Evolutionary conservation across 176 grass and related monocot genomes (phyloP).

Genomic region (Oryza coarctata): DNA sequence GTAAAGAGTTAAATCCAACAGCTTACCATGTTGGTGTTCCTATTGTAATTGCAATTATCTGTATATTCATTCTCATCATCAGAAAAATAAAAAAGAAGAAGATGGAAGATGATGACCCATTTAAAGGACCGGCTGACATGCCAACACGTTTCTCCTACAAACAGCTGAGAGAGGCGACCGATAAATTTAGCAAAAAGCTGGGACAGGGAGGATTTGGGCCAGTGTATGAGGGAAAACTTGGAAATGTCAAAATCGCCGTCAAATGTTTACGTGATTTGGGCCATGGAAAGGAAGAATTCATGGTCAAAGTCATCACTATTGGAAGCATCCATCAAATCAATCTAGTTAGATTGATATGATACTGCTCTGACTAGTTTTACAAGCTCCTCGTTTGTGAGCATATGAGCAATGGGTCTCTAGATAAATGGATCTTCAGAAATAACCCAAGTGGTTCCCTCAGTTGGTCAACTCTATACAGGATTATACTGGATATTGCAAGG

Average conservation of each 20-base stretch:
- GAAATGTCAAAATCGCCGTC: slow-evolving; percentile 50
- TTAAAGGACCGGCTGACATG: slow-evolving; percentile 62
- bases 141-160: slow-evolving; percentile 65
- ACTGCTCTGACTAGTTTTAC: slow-evolving; percentile 72
- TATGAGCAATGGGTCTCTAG: slow-evolving; percentile 68
- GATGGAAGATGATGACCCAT: slow-evolving; percentile 58
- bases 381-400: slow-evolving; percentile 80
- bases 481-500: slow-evolving; percentile 65
- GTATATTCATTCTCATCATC: slow-evolving; percentile 39
- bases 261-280: slow-evolving; percentile 67
- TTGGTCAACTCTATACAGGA: slow-evolving; percentile 65
- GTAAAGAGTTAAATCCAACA: slow-evolving; percentile 26
- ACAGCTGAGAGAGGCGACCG: slow-evolving; percentile 64
- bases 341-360: slow-evolving; percentile 69
- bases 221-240: slow-evolving; percentile 62
- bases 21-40: slow-evolving; percentile 30
- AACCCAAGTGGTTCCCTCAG: slow-evolving; percentile 52
- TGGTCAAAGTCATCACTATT: slow-evolving; percentile 74
- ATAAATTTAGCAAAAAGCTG: slow-evolving; percentile 79
- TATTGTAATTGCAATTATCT: slow-evolving; percentile 38
- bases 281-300: slow-evolving; percentile 79
- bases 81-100: slow-evolving; percentile 25
- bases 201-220: slow-evolving; percentile 86
- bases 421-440: slow-evolving; percentile 74
- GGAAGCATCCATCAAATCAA: slow-evolving; percentile 81